Evolutionary conservation across 257 asterid genomes (phyloP).

Genomic region (Solanum stenotomum): DNA sequence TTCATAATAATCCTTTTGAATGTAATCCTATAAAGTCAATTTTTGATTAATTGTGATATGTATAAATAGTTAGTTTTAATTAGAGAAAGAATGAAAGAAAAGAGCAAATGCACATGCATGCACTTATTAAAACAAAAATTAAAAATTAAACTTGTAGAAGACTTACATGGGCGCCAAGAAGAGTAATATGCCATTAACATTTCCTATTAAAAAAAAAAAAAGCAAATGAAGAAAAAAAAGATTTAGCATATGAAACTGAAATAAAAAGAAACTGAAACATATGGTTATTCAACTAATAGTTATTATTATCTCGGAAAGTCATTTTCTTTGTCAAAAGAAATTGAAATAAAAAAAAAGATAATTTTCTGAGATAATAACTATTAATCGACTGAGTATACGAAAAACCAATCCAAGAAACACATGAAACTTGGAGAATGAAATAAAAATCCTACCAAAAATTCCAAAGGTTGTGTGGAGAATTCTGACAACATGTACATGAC

Average conservation of each 20-base stretch:
- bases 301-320: too few species aligned
- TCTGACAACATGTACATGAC: neutral
- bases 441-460: neutral
- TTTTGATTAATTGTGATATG: neutral
- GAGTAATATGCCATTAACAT: slow-evolving; percentile 62
- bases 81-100: neutral
- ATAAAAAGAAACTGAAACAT: too few species aligned
- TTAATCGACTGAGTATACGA: neutral
- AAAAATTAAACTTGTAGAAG: neutral
- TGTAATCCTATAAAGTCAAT: slow-evolving; percentile 24
- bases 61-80: neutral
- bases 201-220: neutral
- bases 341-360: rapidly evolving
- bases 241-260: neutral
- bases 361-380: neutral
- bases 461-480: slow-evolving; percentile 5
- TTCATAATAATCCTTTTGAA: slow-evolving; percentile 49
- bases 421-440: neutral
- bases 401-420: neutral
- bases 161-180: slow-evolving; percentile 76
- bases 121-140: too few species aligned
- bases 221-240: neutral
- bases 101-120: neutral
- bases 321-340: neutral
- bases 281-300: neutral